Conservation (phyloP, 805 yeast genomes). For the Metschnikowia lunata region DNA sequence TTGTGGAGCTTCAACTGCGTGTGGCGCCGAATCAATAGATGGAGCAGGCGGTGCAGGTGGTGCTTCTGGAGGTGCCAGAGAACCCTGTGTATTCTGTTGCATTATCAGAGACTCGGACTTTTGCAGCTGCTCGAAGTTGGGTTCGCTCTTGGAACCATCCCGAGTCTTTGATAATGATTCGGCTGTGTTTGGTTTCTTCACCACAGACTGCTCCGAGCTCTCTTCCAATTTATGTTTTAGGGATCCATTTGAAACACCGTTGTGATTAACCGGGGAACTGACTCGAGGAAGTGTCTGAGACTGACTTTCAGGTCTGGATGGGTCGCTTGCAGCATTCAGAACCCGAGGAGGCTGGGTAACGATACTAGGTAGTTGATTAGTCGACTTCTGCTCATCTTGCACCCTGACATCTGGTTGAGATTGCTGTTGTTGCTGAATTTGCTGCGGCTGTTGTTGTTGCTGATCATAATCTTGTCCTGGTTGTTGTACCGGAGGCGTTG, state of each 20-base stretch:
- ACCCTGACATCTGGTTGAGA: no score
- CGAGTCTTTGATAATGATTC: not conserved
- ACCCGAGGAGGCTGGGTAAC: no score
- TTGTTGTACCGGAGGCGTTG: not conserved
- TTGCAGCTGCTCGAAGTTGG: not conserved
- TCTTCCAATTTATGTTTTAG: slow-evolving; percentile 39
- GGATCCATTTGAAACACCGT: slow-evolving; percentile 10
- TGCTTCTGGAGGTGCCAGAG: not conserved
- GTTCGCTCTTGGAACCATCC: slow-evolving; percentile 1
- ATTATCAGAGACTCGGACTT: not conserved
- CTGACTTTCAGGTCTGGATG: no score
- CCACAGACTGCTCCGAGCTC: slow-evolving; percentile 27
- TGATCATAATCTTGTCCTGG: no score
- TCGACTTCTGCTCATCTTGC: no score
- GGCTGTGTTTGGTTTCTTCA: slow-evolving; percentile 22
- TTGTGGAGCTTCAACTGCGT: not conserved
- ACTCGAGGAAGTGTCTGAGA: no score
- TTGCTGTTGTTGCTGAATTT: not conserved
- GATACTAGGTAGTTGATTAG: no score
- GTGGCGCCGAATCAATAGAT: not conserved
- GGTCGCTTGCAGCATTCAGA: no score
- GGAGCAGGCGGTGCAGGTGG: no score
- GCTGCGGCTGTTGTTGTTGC: not conserved
- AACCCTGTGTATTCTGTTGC: not conserved
- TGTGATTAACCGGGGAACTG: not conserved